Conservation (phyloP, 345 rosid genomes). For the Noccaea caerulescens region DNA sequence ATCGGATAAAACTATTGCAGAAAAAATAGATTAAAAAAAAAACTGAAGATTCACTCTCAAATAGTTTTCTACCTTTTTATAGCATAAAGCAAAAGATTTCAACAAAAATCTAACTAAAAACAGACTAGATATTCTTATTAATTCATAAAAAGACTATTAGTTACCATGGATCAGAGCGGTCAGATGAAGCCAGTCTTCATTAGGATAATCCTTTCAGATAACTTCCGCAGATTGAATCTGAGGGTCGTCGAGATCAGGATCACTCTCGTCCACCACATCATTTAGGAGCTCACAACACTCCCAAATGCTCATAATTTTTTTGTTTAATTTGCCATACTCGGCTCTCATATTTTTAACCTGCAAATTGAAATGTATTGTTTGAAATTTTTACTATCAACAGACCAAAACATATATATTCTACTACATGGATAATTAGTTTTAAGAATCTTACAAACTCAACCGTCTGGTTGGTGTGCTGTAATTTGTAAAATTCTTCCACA, state of each 20-base stretch:
- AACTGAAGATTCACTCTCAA: neutral
- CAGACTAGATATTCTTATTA: neutral
- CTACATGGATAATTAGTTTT: neutral
- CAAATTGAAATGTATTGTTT: constrained; percentile 1
- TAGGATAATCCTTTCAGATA: constrained; percentile 57
- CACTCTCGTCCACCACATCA: constrained; percentile 63
- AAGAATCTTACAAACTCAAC: constrained; percentile 55
- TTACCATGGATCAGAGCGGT: constrained; percentile 75
- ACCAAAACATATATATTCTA: no score
- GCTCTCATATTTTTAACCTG: constrained; percentile 57
- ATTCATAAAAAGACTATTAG: no score
- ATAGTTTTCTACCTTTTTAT: no score
- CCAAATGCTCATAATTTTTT: constrained; percentile 62
- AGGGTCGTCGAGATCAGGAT: constrained; percentile 70
- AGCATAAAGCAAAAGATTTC: no score
- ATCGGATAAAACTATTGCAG: no score
- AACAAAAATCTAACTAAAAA: neutral
- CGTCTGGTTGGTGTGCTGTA: constrained; percentile 68
- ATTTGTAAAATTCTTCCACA: constrained; percentile 59
- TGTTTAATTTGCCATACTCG: constrained; percentile 54
- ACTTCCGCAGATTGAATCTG: constrained; percentile 75
- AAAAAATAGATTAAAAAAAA: neutral
- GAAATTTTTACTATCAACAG: no score
- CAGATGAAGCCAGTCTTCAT: constrained; percentile 67
- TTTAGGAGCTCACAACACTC: constrained; percentile 68